Base-by-base conservation (phyloP, 208 protist genomes). In the Polymyxa betae region DNA sequence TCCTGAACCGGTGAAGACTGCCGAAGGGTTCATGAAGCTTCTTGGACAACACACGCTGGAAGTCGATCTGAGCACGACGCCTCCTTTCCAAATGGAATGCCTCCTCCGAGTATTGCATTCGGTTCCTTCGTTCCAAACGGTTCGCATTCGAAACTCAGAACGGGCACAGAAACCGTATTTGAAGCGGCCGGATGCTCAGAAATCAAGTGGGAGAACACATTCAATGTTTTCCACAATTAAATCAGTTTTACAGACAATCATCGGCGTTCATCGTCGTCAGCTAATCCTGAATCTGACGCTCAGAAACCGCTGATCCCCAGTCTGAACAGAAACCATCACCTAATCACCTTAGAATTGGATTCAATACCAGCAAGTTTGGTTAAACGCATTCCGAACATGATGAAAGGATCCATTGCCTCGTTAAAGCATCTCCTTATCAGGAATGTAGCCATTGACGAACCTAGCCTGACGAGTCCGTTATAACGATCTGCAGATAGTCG, bases 41-140 rank as follows among this genome's bases (percentile, higher is more conserved):
- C 72, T 82, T 20, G 72, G 72, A 12, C 16, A 45, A 35, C 16
- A 82, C n/a, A 82, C 72, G 16, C 72, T 82, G 5, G 72, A 82
- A 20, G 16, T 82, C 72, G 72, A 82, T 43, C 5, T 43, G 16
- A 5, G 35, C n/a, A 40, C 72, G n/a, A 82, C 72, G 16, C 5
- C 72, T 43, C 16, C 35, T 20, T 82, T 82, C n/a, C 5, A 38
- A 5, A 12, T 35, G 16, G 72, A 82, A 43, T 45, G 16, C 5
- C n/a, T 82, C 5, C 35, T 35, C 72, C 5, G 35, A 43, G 72
- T 43, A 43, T 43, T 82, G n/a, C n/a, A 82, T 35, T 5, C 72
- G 5, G 72, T 82, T 20, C 72, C 72, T 20, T 40, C 72, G 72
- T 82, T 82, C 72, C 5, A 35, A 43, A 35, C n/a, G 16, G 72